These are phyloP conservation scores for Smithsoniella earleae DNA, from an alignment of 163 green algal genomes.

Conservation along the genomic window DNA sequence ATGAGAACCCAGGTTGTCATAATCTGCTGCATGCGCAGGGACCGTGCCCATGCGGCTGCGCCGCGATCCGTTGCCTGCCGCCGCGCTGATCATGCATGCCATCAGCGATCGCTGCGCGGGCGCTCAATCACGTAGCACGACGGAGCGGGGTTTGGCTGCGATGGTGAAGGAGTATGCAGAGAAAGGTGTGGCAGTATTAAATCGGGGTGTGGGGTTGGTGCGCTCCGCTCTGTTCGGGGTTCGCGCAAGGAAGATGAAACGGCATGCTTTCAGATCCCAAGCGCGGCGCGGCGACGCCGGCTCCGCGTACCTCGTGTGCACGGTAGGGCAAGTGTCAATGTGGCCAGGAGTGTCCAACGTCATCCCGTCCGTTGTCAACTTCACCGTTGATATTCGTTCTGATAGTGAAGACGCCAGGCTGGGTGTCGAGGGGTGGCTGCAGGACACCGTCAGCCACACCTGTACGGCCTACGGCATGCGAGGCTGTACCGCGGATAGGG, in stretches of 20 bases:
- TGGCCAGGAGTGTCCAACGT: constrained; percentile 80
- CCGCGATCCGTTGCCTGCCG: constrained; percentile 61
- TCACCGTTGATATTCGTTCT: constrained; percentile 63
- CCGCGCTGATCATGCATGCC: constrained; percentile 52
- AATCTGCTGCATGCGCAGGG: too few species aligned
- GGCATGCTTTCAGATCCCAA: too few species aligned
- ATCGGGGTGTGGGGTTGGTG: too few species aligned
- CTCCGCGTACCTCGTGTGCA: constrained; percentile 70
- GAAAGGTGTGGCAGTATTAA: too few species aligned
- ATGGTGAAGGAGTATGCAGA: not conserved
- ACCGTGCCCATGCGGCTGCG: constrained; percentile 80
- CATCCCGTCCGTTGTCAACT: constrained; percentile 58
- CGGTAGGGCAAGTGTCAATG: constrained; percentile 64
- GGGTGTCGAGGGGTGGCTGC: constrained; percentile 14
- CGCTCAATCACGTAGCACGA: constrained; percentile 24
- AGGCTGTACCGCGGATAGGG: constrained; percentile 11
- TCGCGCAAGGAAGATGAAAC: constrained; percentile 30
- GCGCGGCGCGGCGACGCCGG: not conserved
- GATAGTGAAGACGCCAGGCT: constrained; percentile 35
- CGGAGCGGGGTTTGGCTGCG: not conserved
- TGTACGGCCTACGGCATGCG: not conserved
- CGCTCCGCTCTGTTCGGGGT: too few species aligned
- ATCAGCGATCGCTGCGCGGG: constrained; percentile 58
- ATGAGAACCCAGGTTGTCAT: too few species aligned
- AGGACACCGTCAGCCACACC: not conserved